Evolutionary conservation across 371 early-diverging fungal species (phyloP), one percentile per base, ranked within the genome.

Genomic region (Massospora cicadina): DNA sequence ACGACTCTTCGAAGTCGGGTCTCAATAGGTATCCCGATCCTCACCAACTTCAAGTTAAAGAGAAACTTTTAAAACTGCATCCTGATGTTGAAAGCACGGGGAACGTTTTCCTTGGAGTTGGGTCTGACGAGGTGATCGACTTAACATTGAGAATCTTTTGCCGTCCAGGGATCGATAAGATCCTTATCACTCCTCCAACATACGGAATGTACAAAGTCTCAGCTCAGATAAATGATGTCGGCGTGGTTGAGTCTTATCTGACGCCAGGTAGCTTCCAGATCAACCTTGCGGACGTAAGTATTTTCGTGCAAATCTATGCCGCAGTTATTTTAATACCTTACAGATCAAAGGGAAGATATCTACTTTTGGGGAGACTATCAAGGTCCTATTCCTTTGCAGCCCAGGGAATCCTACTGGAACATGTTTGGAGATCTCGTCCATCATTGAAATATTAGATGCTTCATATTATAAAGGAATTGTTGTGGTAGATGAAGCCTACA

Each of bases 321-420:
- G 17, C 17, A 43, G 17, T 43, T 43, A 43, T 43, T 43, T 17
- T 43, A 25, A 30, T 23, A 58, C 55, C 24, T 17, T 64, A 25
- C n/a, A 32, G 32, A 60, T 67, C 54, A 30, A 55, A 72, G 13
- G 23, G 84, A 55, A 74, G 23, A 74, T 76, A 0, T 62, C 91
- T 21, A 70, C 74, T 24, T 74, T 77, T 54, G 82, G 93, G 65
- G 83, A 87, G 17, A 67, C 79, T 10, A 83, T 95, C 71, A 96
- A 95, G 71, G 66, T 96, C 12, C 74, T 95, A 56, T 92, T 93
- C 74, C 77, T 97, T 66, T 97, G 98, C 75, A 91, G 91, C 24
- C 98, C 98, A 3, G 98, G 98, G 65, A 98, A 98, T 75, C 98
- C 98, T 23, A 98, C 98, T 0, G 96, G 95, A 53, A 88, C 91